These are phyloP conservation scores for Pterulicium gracile DNA, from an alignment of 1,284 basidiomycete genomes.

Conservation along the genomic window DNA sequence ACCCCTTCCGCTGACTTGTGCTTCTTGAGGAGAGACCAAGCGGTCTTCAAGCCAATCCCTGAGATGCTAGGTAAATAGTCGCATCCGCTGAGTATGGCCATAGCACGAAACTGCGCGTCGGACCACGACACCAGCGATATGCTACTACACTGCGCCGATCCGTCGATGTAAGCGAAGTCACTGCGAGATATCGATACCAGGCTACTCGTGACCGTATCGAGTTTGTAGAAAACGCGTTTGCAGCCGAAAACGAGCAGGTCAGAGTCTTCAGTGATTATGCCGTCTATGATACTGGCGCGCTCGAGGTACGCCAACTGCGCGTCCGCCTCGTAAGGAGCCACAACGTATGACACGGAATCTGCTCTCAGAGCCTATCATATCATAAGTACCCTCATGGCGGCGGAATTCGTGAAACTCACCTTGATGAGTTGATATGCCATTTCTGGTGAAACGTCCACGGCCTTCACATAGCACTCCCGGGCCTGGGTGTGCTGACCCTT, in stretches of 20 bases:
- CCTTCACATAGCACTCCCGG: conserved; percentile 83
- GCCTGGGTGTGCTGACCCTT: conserved; percentile 78
- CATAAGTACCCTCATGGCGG: background rate
- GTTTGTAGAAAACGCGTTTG: conserved; percentile 77
- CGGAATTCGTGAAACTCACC: conserved; percentile 28
- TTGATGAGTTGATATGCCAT: conserved; percentile 99
- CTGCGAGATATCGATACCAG: conserved; percentile 74
- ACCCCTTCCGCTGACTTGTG: conserved; percentile 85
- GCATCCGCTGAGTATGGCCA: conserved; percentile 96
- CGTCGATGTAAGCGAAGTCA: conserved; percentile 61
- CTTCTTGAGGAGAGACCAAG: conserved; percentile 72
- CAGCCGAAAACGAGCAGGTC: conserved; percentile 97
- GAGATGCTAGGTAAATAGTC: conserved; percentile 94
- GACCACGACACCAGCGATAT: conserved; percentile 86
- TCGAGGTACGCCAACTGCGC: conserved; percentile 95
- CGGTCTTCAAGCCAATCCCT: conserved; percentile 94
- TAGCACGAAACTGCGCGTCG: conserved; percentile 81
- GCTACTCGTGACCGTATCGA: conserved; percentile 64
- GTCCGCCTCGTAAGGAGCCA: conserved; percentile 98
- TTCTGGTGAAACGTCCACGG: conserved; percentile 91
- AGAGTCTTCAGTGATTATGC: conserved; percentile 95
- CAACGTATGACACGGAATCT: conserved; percentile 76
- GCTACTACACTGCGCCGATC: conserved; percentile 30
- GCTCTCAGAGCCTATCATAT: conserved; percentile 65
- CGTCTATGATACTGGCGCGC: conserved; percentile 74